phyloP scores from a whole-genome alignment of 176 grass and related monocot species.

The Paspalum notatum region DNA sequence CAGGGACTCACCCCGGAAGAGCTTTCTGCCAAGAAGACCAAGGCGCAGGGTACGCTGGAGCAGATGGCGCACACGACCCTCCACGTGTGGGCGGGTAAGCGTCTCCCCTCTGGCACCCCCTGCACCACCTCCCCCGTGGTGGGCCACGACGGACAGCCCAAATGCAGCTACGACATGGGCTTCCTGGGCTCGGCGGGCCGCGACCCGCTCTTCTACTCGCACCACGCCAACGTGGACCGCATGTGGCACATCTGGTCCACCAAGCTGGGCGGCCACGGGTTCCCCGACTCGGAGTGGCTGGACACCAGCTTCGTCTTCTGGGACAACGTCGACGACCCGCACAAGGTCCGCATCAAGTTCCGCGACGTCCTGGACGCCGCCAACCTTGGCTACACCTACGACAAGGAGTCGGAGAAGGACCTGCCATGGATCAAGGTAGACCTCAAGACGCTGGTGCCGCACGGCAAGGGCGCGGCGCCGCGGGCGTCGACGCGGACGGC shows the following conservation, averaged over 20 bases:
- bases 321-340: neutral
- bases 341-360: neutral
- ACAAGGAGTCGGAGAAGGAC: neutral
- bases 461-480: neutral
- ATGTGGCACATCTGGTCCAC: conserved; percentile 42
- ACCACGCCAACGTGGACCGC: conserved; percentile 50
- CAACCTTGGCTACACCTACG: neutral
- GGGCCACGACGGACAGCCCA: neutral
- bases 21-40: too few species aligned
- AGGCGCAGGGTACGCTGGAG: too few species aligned
- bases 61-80: too few species aligned
- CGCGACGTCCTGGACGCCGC: neutral
- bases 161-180: conserved; percentile 1
- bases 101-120: too few species aligned
- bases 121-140: too few species aligned
- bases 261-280: neutral
- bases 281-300: neutral
- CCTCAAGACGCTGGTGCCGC: neutral
- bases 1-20: too few species aligned
- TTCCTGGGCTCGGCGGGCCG: conserved; percentile 1
- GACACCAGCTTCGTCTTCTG: conserved; percentile 16
- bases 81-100: too few species aligned
- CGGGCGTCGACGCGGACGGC: neutral
- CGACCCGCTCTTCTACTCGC: neutral
- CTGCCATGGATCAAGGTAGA: neutral